Base-by-base conservation (phyloP, 495 filamentous ascomycete genomes). In the Massariosphaeria phaeospora region DNA sequence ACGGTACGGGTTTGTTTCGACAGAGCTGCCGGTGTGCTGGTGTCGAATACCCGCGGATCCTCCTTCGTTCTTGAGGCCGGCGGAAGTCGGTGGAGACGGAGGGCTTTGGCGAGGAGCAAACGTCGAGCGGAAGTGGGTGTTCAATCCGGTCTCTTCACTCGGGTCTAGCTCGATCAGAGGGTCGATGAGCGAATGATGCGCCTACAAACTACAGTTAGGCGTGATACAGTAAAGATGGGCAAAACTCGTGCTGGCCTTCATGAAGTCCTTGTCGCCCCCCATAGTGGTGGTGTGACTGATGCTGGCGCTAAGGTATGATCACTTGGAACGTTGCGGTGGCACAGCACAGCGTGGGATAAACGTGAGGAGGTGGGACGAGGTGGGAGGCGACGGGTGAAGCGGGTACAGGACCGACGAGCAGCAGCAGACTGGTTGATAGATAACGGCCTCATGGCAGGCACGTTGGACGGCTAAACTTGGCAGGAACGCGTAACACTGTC, bases 151-250 rank as follows among this genome's bases (percentile, higher is more conserved):
- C 54, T 79, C 76, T 17, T 75, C 69, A 47, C 69, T 72, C 11
- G 79, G 78, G 30, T 78, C 75, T 6, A 76, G 75, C 10, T 72
- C 78, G 27, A 64, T 75, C 27, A 82, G 66, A 51, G 82, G 81
- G 44, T 80, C 79, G 24, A 85, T 73, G 8, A 84, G 70, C 59
- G 79, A 76, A 39, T 76, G 75, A 33, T 68, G 66, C 3, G 79
- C 78, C 77, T 82, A 61, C 13, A 29, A 13, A n/a, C n/a, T n/a
- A n/a, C n/a, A 27, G 40, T 42, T 10, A 48, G 25, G 11, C 11
- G 3, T 38, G 12, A 21, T 38, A 21, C n/a, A 40, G 44, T 25
- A 51, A 56, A 43, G 23, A 31, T 34, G 45, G 24, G 48, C 21
- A 10, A 1, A 21, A 26, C n/a, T 6, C 15, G 17, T 15, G 48